Evolutionary conservation across 306 rosid genomes (phyloP).

Genomic region (Cicer arietinum): DNA sequence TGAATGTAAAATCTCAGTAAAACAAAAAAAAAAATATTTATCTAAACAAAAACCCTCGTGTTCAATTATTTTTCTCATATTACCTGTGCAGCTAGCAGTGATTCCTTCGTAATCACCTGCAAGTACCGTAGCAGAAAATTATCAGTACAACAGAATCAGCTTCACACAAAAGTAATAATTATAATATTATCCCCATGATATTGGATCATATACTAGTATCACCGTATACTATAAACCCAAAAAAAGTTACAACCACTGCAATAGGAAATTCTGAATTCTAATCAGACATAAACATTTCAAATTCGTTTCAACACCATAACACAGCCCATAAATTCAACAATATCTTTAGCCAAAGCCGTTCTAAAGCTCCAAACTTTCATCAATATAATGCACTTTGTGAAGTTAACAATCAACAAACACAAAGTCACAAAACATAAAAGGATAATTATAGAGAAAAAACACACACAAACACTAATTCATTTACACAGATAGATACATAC

Average conservation of each 20-base stretch:
- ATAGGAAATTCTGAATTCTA: slow-evolving; percentile 13
- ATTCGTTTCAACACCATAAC: not conserved
- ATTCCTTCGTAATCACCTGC: slow-evolving; percentile 82
- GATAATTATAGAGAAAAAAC: not conserved
- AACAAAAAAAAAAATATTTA: not conserved
- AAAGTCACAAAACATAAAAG: not conserved
- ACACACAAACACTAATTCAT: not conserved
- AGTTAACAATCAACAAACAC: slow-evolving; percentile 11
- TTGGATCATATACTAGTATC: not conserved
- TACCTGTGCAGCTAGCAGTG: slow-evolving; percentile 87
- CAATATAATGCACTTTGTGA: slow-evolving; percentile 2
- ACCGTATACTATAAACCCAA: not conserved
- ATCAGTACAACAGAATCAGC: slow-evolving; percentile 23
- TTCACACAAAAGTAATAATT: slow-evolving; percentile 3
- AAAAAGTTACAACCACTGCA: slow-evolving; percentile 1
- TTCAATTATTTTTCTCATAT: not conserved
- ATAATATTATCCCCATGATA: not conserved
- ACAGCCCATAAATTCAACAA: slow-evolving; percentile 22
- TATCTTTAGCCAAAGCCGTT: not conserved
- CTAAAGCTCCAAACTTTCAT: slow-evolving; percentile 14
- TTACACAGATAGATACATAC: not conserved
- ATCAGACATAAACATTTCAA: slow-evolving; percentile 3
- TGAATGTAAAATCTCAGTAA: slow-evolving; percentile 38
- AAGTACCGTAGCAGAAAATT: slow-evolving; percentile 35
- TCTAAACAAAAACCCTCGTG: not conserved